These are phyloP conservation scores for Acer campestre DNA, from an alignment of 345 rosid genomes.

Conservation along the genomic window DNA sequence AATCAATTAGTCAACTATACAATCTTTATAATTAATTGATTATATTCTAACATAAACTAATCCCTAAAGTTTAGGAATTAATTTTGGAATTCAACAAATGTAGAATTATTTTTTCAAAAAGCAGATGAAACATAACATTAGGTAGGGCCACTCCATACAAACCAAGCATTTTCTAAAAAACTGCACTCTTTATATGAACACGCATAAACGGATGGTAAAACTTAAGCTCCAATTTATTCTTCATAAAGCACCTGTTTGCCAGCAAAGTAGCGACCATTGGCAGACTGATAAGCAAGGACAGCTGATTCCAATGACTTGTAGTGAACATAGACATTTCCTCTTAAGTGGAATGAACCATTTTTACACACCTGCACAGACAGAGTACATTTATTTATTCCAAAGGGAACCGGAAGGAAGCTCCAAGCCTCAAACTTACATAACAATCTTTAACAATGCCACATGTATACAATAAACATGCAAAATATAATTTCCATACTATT, in stretches of 20 bases:
- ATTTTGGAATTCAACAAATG: too few relatives aligned
- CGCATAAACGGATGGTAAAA: neutral
- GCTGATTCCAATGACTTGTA: conserved; percentile 85
- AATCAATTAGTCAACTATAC: too few relatives aligned
- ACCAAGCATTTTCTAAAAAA: neutral
- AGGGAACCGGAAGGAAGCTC: neutral
- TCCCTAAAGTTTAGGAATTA: too few relatives aligned
- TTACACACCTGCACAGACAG: conserved; percentile 66
- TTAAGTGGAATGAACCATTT: conserved; percentile 89
- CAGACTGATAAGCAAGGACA: conserved; percentile 58
- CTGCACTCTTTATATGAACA: neutral
- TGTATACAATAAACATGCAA: neutral
- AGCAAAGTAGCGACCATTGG: conserved; percentile 91
- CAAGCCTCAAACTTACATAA: conserved; percentile 19
- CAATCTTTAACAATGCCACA: neutral
- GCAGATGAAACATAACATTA: too few relatives aligned
- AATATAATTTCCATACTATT: neutral
- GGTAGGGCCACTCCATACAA: too few relatives aligned
- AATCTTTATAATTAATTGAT: too few relatives aligned
- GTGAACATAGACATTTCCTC: conserved; percentile 91
- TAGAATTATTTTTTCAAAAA: too few relatives aligned
- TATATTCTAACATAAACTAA: too few relatives aligned
- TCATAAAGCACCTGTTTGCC: conserved; percentile 77
- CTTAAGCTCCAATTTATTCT: neutral
- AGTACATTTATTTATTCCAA: conserved; percentile 12